Evolutionary conservation across 352 stramenopile genomes (phyloP).

Genomic region (Albugo candida): DNA sequence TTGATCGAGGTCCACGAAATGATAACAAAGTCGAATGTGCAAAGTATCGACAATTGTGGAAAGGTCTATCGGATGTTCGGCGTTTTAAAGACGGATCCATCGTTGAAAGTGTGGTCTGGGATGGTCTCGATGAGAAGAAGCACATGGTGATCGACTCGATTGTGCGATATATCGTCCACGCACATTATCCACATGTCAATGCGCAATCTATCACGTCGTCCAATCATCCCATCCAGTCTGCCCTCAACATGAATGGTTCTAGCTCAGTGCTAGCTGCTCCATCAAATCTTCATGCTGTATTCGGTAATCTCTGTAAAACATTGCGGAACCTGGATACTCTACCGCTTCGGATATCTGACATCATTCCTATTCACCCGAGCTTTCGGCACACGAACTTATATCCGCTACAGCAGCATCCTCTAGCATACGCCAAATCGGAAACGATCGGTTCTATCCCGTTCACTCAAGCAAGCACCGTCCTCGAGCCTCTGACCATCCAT

Average conservation of each 20-base stretch:
- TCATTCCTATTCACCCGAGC: slow-evolving; percentile 50
- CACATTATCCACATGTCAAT: slow-evolving; percentile 36
- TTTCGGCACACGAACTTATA: slow-evolving; percentile 80
- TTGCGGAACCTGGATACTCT: slow-evolving; percentile 60
- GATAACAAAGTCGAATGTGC: slow-evolving; percentile 53
- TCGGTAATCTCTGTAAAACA: slow-evolving; percentile 61
- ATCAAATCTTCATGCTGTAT: slow-evolving; percentile 57
- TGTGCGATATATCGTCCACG: slow-evolving; percentile 46
- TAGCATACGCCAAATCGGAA: slow-evolving; percentile 65
- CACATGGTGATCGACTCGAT: slow-evolving; percentile 53
- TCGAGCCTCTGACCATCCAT: slow-evolving; percentile 52
- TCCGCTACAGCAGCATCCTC: slow-evolving; percentile 59
- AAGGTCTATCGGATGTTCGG: slow-evolving; percentile 68
- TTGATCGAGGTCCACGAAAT: slow-evolving; percentile 76
- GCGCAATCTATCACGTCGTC: slow-evolving; percentile 47
- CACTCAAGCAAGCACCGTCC: slow-evolving; percentile 43
- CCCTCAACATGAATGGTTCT: slow-evolving; percentile 27
- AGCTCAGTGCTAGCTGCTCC: slow-evolving; percentile 54
- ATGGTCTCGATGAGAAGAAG: slow-evolving; percentile 30
- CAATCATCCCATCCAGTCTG: slow-evolving; percentile 42
- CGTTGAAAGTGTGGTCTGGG: slow-evolving; percentile 78
- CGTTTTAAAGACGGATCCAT: slow-evolving; percentile 83
- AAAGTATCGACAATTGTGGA: slow-evolving; percentile 80
- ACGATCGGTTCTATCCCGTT: slow-evolving; percentile 27
- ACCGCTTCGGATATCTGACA: slow-evolving; percentile 68